phyloP scores from a whole-genome alignment of 768 basidiomycete species.

The Lactarius quietus region DNA sequence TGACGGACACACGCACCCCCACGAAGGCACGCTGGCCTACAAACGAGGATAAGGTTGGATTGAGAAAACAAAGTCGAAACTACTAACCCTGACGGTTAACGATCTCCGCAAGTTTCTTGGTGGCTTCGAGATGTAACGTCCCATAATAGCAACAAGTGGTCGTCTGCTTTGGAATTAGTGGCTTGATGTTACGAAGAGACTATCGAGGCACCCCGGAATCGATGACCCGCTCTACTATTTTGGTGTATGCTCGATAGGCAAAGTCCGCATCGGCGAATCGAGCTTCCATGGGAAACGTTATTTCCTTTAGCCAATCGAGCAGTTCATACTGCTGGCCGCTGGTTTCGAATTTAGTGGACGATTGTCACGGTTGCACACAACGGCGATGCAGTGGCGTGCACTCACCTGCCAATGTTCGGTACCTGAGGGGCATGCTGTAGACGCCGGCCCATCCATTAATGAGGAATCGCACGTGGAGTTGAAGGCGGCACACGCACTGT shows the following conservation, averaged over 20 bases:
- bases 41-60: neutral
- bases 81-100: slow-evolving; percentile 56
- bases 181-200: neutral
- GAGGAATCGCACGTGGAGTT: neutral
- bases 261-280: slow-evolving; percentile 68
- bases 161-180: slow-evolving; percentile 48
- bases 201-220: slow-evolving; percentile 63
- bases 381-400: neutral
- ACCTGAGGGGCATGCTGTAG: slow-evolving; percentile 78
- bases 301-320: slow-evolving; percentile 78
- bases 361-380: slow-evolving; percentile 6
- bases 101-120: slow-evolving; percentile 77
- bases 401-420: slow-evolving; percentile 64
- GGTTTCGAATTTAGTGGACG: slow-evolving; percentile 9
- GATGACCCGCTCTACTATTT: slow-evolving; percentile 68
- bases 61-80: neutral
- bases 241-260: slow-evolving; percentile 63
- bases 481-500: slow-evolving; percentile 49
- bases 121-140: slow-evolving; percentile 74
- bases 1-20: slow-evolving; percentile 51
- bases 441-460: neutral
- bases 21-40: slow-evolving; percentile 83
- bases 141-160: slow-evolving; percentile 94
- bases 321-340: slow-evolving; percentile 86
- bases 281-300: slow-evolving; percentile 87